Evolutionary conservation across 352 stramenopile genomes (phyloP), one percentile per base, ranked within the genome.

Genomic region (Halophytophthora polymorphica): DNA sequence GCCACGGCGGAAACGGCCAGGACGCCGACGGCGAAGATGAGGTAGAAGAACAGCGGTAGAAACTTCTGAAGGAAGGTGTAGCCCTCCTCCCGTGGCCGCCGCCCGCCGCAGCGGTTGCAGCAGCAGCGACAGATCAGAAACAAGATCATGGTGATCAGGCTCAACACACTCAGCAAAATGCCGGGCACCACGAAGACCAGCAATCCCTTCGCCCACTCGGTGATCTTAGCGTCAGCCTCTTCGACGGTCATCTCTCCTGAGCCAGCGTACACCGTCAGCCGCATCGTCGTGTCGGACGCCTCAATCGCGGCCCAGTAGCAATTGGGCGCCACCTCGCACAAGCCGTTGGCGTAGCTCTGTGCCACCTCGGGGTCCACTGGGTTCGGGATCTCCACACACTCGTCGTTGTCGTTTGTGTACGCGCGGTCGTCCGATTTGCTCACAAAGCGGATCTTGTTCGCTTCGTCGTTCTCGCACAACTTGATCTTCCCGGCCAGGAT

Each of bases 91-190:
- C 69, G 69, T 10, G 71, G 69, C 15, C 55, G 69, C 15, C 79
- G 76, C 7, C 76, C 74, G 13, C 79, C 74, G 34, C 79, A 90
- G 29, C 66, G 64, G 60, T 88, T 88, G 75, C 79, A 90, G 61
- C 79, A 88, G 64, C 75, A 90, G 40, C 79, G 79, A 23, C 74
- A 88, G n/a, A 86, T 63, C 17, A 88, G 35, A 51, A 88, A 90
- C 43, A 90, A 75, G 6, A 90, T 47, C 62, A 88, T 83, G 23
- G 72, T 87, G 31, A 90, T 53, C 21, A 90, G 11, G 53, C 72
- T 86, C 21, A 90, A 50, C 15, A 83, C 71, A 1, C 53, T 56
- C 34, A 90, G 53, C 11, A 86, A 71, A 12, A 86, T 71, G 5
- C 75, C 73, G 0, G 79, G 76, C 12, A 84, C 72, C 18, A 79